A percentile compares a stretch with the other conserved stretches of the same genome.
Conservation (phyloP, 1,284 basidiomycete genomes). For the Prillingera fragicola region DNA sequence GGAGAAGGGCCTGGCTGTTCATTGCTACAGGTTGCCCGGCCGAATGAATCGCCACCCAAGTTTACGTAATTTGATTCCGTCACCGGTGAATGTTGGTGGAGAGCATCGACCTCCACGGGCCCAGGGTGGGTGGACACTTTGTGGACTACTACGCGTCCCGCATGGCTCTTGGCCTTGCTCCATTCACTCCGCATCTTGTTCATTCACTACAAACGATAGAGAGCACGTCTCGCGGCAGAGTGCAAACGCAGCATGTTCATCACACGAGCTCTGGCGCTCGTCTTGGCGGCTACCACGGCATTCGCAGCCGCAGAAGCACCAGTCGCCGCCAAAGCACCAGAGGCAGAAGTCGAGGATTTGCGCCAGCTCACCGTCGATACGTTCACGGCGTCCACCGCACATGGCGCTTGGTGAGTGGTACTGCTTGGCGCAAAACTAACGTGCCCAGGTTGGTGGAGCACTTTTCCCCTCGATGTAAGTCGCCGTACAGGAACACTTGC, state of each 20-base stretch:
- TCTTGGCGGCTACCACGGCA: background rate
- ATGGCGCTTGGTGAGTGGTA: slow-evolving; percentile 61
- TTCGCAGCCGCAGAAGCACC: background rate
- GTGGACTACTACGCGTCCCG: too few species aligned
- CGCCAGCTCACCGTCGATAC: slow-evolving; percentile 58
- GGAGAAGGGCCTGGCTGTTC: background rate
- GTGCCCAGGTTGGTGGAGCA: slow-evolving; percentile 47
- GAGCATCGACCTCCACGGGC: too few species aligned
- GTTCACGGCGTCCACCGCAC: slow-evolving; percentile 56
- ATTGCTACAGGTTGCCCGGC: too few species aligned
- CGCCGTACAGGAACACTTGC: background rate
- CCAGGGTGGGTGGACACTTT: too few species aligned
- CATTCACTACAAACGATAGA: too few species aligned
- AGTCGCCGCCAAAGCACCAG: background rate
- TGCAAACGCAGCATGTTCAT: background rate
- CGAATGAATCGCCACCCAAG: too few species aligned
- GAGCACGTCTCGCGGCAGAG: too few species aligned
- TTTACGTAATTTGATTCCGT: too few species aligned
- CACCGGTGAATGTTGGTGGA: too few species aligned
- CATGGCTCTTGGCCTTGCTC: too few species aligned
- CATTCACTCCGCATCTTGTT: too few species aligned
- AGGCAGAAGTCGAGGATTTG: slow-evolving; percentile 29
- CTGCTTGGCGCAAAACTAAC: slow-evolving; percentile 4
- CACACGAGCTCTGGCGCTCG: background rate
- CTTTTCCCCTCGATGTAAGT: slow-evolving; percentile 46